Conservation (phyloP, 1,284 basidiomycete genomes). For the Fomitopsis pinicola region DNA sequence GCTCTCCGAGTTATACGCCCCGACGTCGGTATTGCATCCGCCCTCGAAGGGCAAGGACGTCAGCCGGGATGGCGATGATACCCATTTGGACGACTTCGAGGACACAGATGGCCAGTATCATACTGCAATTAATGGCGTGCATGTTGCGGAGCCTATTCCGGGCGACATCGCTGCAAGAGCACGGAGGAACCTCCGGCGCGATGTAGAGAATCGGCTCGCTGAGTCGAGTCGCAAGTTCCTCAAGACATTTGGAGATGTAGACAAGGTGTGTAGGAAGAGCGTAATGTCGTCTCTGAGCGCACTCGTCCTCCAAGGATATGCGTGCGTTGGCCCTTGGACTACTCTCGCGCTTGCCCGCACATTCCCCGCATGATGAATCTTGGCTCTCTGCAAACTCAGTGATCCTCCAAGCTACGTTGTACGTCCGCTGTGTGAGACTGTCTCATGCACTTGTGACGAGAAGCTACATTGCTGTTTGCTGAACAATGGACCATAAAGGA, state of each 20-base stretch:
- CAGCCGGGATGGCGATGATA: slow-evolving; percentile 26
- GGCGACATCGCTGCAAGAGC: slow-evolving; percentile 55
- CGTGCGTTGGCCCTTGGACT: too few relatives aligned
- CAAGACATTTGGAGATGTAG: slow-evolving; percentile 79
- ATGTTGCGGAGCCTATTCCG: slow-evolving; percentile 12
- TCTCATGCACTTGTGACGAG: too few relatives aligned
- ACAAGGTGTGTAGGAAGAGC: slow-evolving; percentile 58
- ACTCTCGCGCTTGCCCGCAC: too few relatives aligned
- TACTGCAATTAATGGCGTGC: slow-evolving; percentile 14
- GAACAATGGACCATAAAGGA: too few relatives aligned
- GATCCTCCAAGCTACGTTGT: too few relatives aligned
- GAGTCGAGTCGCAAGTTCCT: slow-evolving; percentile 81
- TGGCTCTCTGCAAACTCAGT: too few relatives aligned
- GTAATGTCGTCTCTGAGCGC: too few relatives aligned
- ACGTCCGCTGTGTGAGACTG: too few relatives aligned
- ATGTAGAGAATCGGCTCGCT: slow-evolving; percentile 79
- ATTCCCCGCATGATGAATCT: too few relatives aligned
- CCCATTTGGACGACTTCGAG: slow-evolving; percentile 20
- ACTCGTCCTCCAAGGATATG: too few relatives aligned
- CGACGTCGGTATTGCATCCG: slow-evolving; percentile 6
- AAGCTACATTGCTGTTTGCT: too few relatives aligned
- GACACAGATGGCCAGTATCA: slow-evolving; percentile 12
- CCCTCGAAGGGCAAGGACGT: slow-evolving; percentile 29
- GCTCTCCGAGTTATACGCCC: slow-evolving; percentile 72
- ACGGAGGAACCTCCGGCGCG: slow-evolving; percentile 74